Evolutionary conservation across 2,329 filamentous ascomycete genomes (phyloP).

Genomic region (Xylariaceae sp.): DNA sequence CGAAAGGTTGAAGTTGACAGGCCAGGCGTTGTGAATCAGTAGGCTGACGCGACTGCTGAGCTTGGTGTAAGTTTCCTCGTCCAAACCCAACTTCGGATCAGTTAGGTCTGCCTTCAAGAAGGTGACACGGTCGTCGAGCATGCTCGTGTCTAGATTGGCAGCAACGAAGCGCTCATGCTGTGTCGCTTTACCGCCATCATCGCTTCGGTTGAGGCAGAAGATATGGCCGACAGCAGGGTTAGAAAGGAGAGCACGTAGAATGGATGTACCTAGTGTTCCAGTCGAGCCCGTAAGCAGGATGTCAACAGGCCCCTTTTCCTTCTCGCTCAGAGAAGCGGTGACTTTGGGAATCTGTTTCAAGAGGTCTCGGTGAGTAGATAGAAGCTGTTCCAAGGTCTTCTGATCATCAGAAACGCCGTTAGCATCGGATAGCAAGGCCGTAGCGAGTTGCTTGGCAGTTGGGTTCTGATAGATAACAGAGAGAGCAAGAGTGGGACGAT

Average conservation of each 20-base stretch:
- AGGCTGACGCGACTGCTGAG: slow-evolving; percentile 15
- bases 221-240: slow-evolving; percentile 18
- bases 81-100: slow-evolving; percentile 17
- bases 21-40: slow-evolving; percentile 26
- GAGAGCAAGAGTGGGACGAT: slow-evolving; percentile 1
- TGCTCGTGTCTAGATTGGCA: background rate
- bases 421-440: slow-evolving; percentile 6
- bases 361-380: slow-evolving; percentile 10
- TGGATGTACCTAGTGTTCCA: slow-evolving; percentile 26
- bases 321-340: background rate
- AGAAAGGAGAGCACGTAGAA: slow-evolving; percentile 22
- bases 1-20: slow-evolving; percentile 25
- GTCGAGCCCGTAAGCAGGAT: slow-evolving; percentile 31
- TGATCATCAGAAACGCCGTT: slow-evolving; percentile 4
- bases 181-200: slow-evolving; percentile 14
- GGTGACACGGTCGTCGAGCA: slow-evolving; percentile 16
- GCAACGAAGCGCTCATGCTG: slow-evolving; percentile 12
- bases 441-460: slow-evolving; percentile 15
- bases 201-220: slow-evolving; percentile 28
- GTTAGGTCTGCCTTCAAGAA: slow-evolving; percentile 22
- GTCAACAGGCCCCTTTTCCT: slow-evolving; percentile 1
- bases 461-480: slow-evolving; percentile 17
- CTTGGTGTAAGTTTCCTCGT: slow-evolving; percentile 8
- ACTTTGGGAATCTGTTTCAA: slow-evolving; percentile 7
- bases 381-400: slow-evolving; percentile 15